Evolutionary conservation across 805 yeast genomes (phyloP).

Genomic region (Candida berthetii): DNA sequence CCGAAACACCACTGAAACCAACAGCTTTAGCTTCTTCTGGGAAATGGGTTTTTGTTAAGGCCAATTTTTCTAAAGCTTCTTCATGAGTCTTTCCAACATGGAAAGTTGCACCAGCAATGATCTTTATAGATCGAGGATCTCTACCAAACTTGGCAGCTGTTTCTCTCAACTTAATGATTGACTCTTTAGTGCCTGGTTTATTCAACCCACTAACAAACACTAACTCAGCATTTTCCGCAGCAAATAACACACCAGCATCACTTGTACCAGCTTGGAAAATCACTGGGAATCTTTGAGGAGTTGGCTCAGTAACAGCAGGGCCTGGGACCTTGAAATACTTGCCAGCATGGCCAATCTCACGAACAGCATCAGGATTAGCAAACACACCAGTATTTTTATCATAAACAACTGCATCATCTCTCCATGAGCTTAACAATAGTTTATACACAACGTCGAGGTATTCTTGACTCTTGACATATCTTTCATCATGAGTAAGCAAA

Average conservation of each 20-base stretch:
- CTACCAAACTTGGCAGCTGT: slow-evolving; percentile 29
- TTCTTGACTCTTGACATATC: slow-evolving; percentile 31
- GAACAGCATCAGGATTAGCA: slow-evolving; percentile 26
- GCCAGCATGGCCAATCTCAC: slow-evolving; percentile 28
- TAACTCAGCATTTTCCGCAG: slow-evolving; percentile 34
- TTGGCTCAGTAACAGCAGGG: slow-evolving; percentile 28
- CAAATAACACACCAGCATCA: slow-evolving; percentile 27
- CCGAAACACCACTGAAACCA: slow-evolving; percentile 35
- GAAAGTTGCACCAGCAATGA: slow-evolving; percentile 25
- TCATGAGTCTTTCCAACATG: slow-evolving; percentile 30
- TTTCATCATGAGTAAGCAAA: slow-evolving; percentile 30
- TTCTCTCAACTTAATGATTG: slow-evolving; percentile 24
- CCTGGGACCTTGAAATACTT: slow-evolving; percentile 29
- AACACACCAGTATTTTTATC: slow-evolving; percentile 17
- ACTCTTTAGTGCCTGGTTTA: slow-evolving; percentile 19
- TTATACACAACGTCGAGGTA: slow-evolving; percentile 29
- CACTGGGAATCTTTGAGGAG: slow-evolving; percentile 33
- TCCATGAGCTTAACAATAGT: slow-evolving; percentile 30
- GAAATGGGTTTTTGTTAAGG: slow-evolving; percentile 20
- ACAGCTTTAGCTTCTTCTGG: slow-evolving; percentile 34
- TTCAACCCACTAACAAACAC: slow-evolving; percentile 27
- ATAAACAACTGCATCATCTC: slow-evolving; percentile 24
- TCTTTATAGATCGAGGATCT: slow-evolving; percentile 28
- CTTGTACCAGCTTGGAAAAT: slow-evolving; percentile 35
- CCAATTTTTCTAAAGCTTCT: slow-evolving; percentile 27